phyloP scores from a whole-genome alignment of 164 flowering plant species.

The Annona squamosa region DNA sequence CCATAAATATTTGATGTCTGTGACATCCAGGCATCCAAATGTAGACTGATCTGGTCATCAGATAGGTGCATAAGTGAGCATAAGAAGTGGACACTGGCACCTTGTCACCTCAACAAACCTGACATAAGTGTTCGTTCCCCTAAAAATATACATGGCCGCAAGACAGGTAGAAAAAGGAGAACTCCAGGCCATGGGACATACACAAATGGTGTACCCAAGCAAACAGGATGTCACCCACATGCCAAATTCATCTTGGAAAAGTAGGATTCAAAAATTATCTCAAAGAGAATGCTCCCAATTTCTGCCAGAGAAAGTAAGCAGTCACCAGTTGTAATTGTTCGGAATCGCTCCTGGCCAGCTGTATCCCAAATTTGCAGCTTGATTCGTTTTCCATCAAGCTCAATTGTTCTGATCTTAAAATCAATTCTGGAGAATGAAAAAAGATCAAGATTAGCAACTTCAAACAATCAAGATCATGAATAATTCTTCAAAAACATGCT shows the following conservation, averaged over 20 bases:
- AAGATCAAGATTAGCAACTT: constrained; percentile 2
- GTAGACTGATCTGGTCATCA: neutral
- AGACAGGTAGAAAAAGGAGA: neutral
- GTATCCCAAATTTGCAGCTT: constrained; percentile 96
- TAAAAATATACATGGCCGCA: neutral
- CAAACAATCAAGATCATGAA: neutral
- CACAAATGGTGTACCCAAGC: neutral
- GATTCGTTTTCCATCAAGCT: constrained; percentile 77
- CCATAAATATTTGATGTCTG: neutral
- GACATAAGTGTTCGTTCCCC: neutral
- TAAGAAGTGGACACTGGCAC: neutral
- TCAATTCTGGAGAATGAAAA: constrained; percentile 46
- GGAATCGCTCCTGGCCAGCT: constrained; percentile 91
- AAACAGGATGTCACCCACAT: neutral
- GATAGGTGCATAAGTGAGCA: neutral
- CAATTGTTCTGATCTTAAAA: constrained; percentile 81
- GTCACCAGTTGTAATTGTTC: constrained; percentile 79
- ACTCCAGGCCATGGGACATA: neutral
- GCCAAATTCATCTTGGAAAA: neutral
- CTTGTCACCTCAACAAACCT: neutral
- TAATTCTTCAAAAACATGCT: neutral
- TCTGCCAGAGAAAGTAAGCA: neutral
- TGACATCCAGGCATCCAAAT: neutral
- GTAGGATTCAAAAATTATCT: neutral
- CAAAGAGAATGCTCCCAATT: neutral